phyloP scores from a whole-genome alignment of 2,329 filamentous ascomycete species.

The Neonectria ditissima region DNA sequence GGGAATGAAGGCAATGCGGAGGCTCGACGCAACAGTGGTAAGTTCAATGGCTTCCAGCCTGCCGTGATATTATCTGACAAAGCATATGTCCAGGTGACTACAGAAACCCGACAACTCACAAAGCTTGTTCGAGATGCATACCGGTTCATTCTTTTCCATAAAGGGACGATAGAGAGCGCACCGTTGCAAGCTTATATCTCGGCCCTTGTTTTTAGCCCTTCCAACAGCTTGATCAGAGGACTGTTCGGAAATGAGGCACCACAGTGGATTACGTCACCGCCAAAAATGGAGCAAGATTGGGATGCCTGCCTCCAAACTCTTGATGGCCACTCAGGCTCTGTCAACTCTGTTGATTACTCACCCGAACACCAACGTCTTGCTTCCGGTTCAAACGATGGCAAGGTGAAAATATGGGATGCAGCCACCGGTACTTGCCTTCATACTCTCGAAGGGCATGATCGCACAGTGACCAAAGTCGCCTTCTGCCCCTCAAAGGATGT shows the following conservation, averaged over 20 bases:
- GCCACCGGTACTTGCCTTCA: background rate
- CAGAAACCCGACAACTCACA: background rate
- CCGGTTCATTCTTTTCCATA: conserved; percentile 6
- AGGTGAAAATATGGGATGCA: conserved; percentile 1
- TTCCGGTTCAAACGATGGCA: background rate
- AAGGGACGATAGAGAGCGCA: background rate
- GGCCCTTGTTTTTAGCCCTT: conserved; percentile 26
- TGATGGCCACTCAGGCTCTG: background rate
- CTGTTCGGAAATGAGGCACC: conserved; percentile 6
- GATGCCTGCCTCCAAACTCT: background rate
- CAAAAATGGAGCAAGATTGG: background rate
- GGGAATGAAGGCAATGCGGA: background rate
- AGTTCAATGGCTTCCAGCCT: background rate
- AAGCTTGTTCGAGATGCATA: conserved; percentile 12
- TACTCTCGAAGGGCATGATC: background rate
- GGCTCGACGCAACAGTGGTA: background rate
- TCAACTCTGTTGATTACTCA: background rate
- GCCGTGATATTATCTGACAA: background rate
- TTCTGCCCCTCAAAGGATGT: background rate
- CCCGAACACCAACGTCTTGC: background rate
- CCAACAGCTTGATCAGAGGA: background rate
- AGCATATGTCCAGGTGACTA: background rate
- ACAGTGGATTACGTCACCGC: background rate
- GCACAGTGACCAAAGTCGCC: background rate
- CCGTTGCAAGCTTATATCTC: conserved; percentile 21